Evolutionary conservation across 768 basidiomycete genomes (phyloP).

Genomic region (Amyloporia xantha): DNA sequence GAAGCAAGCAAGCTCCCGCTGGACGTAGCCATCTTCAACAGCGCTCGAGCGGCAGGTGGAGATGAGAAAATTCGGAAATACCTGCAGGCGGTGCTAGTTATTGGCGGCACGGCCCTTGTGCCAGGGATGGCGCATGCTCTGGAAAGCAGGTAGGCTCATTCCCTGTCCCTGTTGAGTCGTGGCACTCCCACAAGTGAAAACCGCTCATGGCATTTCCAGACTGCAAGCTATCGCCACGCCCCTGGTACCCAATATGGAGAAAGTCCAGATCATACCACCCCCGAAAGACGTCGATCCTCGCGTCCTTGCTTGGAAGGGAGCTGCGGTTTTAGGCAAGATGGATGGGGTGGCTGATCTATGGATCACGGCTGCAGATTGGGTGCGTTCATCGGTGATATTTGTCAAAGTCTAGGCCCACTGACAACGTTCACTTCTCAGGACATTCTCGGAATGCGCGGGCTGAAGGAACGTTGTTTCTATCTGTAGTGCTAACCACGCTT

Average conservation of each 20-base stretch:
- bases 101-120: constrained; percentile 77
- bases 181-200: background rate
- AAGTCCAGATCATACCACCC: constrained; percentile 88
- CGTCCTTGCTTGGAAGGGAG: constrained; percentile 93
- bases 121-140: constrained; percentile 82
- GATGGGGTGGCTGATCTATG: constrained; percentile 87
- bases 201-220: constrained; percentile 29
- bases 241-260: constrained; percentile 76
- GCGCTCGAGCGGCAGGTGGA: constrained; percentile 78
- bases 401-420: background rate
- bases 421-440: constrained; percentile 38
- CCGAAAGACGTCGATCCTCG: constrained; percentile 89
- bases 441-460: constrained; percentile 68
- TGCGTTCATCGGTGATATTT: constrained; percentile 28
- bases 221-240: constrained; percentile 82
- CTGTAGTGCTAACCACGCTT: too few relatives aligned
- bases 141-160: constrained; percentile 76
- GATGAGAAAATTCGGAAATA: constrained; percentile 90
- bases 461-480: constrained; percentile 80
- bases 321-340: constrained; percentile 85
- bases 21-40: constrained; percentile 91
- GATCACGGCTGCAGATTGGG: constrained; percentile 86
- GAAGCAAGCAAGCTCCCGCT: constrained; percentile 88
- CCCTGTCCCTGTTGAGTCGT: constrained; percentile 2
- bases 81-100: constrained; percentile 78